Conservation (phyloP, 2,329 filamentous ascomycete species). For the Alternaria sp. region DNA sequence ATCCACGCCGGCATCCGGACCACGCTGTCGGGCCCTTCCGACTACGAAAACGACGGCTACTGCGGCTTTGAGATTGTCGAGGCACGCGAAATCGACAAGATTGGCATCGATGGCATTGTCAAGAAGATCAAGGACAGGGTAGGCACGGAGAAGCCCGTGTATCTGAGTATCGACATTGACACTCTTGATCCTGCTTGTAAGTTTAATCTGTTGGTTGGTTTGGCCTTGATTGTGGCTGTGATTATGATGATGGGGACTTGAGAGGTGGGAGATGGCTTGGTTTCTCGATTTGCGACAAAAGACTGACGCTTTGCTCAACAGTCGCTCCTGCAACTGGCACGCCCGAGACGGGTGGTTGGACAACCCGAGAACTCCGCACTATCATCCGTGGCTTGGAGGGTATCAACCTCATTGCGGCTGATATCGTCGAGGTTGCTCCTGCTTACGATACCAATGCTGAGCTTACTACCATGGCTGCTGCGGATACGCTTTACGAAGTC, state of each 20-base stretch:
- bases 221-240: not conserved
- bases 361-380: slow-evolving; percentile 75
- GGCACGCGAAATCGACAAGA: slow-evolving; percentile 74
- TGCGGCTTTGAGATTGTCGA: slow-evolving; percentile 86
- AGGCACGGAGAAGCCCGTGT: slow-evolving; percentile 77
- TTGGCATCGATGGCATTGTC: slow-evolving; percentile 78
- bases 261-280: not conserved
- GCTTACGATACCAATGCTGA: slow-evolving; percentile 78
- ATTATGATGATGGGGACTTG: not conserved
- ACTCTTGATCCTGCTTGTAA: slow-evolving; percentile 82
- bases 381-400: slow-evolving; percentile 75
- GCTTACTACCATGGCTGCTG: slow-evolving; percentile 77
- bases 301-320: slow-evolving; percentile 33
- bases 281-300: not conserved
- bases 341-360: slow-evolving; percentile 80
- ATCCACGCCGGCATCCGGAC: slow-evolving; percentile 90
- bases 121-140: slow-evolving; percentile 79
- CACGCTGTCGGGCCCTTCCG: slow-evolving; percentile 77
- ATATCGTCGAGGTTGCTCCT: slow-evolving; percentile 77
- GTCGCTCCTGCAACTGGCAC: slow-evolving; percentile 78
- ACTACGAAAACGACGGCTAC: slow-evolving; percentile 87
- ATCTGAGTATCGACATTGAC: slow-evolving; percentile 87
- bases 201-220: slow-evolving; percentile 29
- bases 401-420: slow-evolving; percentile 74
- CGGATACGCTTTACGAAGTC: slow-evolving; percentile 77